These are phyloP conservation scores for Syzygium oleosum DNA, from an alignment of 345 rosid species.

Conservation along the genomic window DNA sequence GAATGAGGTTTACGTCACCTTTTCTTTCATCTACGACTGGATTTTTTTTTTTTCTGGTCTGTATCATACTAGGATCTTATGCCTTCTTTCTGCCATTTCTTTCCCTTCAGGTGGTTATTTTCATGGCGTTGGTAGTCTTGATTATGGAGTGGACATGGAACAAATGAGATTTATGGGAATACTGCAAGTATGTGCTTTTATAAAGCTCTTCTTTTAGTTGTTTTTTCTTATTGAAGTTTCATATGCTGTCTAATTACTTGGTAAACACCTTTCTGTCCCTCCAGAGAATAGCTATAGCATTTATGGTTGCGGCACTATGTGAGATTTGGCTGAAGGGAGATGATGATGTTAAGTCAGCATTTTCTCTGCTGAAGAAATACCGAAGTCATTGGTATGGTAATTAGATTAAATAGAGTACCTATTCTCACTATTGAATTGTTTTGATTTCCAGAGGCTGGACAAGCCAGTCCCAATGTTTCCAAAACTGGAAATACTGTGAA, in stretches of 20 bases:
- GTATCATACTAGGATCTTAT: not conserved
- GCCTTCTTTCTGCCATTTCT: not conserved
- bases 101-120: slow-evolving; percentile 62
- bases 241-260: not conserved
- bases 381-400: slow-evolving; percentile 50
- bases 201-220: not conserved
- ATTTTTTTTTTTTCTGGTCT: not conserved
- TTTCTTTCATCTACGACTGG: not conserved
- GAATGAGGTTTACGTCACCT: not conserved
- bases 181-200: slow-evolving; percentile 48
- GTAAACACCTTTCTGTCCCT: not conserved
- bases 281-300: slow-evolving; percentile 81
- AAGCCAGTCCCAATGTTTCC: not conserved
- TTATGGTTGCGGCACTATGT: slow-evolving; percentile 57
- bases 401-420: not conserved
- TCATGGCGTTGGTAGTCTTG: slow-evolving; percentile 54
- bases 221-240: not conserved
- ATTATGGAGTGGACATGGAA: slow-evolving; percentile 50
- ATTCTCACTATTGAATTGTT: not conserved
- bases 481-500: not conserved
- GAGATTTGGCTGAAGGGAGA: slow-evolving; percentile 78
- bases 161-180: slow-evolving; percentile 73
- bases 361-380: slow-evolving; percentile 40
- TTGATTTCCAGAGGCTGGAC: not conserved
- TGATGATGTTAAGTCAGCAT: slow-evolving; percentile 30